Evolutionary conservation across 331 rosid species (phyloP), one percentile per base, ranked within the genome.

Genomic region (Quercus lobata): DNA sequence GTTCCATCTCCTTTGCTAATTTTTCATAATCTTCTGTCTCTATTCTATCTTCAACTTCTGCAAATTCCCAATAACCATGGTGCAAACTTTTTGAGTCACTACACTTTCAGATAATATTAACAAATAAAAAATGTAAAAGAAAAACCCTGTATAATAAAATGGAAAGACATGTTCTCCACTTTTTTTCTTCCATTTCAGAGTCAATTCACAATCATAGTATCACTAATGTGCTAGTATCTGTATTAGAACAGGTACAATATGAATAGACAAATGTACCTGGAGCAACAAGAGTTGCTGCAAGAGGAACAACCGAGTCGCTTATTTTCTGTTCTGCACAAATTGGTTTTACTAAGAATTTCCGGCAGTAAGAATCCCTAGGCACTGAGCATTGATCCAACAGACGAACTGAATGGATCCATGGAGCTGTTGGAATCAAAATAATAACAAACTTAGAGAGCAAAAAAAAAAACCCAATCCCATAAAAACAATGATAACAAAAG

Each of bases 21-120:
- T 86, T 82, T 15, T 78, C 91, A n/a, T 0, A 91, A 72, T 95
- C 92, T 19, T 79, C 88, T 1, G 34, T 75, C 76, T 91, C 96
- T 6, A 70, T 86, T 71, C 81, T 82, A 81, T 89, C 94, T 25
- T 3, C 83, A 52, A 85, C 88, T 88, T 91, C 97, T 93, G 92
- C 84, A 84, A 80, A 82, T 81, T 75, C 52, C 46, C 29, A 35
- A 70, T 32, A 54, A 60, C 6, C 66, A 78, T 16, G 71, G 32
- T 41, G 58, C 18, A 6, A 60, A 34, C 35, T 17, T 18, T 18
- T 18, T 7, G 3, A 4, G 25, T 4, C 7, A 34, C 10, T 22
- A 68, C 5, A 12, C 6, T 66, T 37, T 71, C n/a, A 25, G 9
- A 7, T 41, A 80, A 41, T 41, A 41, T 41, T 41, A 69, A 22